Evolutionary conservation across 768 basidiomycete species (phyloP), one percentile per base, ranked within the genome.

Genomic region (Glaciozyma martinii): DNA sequence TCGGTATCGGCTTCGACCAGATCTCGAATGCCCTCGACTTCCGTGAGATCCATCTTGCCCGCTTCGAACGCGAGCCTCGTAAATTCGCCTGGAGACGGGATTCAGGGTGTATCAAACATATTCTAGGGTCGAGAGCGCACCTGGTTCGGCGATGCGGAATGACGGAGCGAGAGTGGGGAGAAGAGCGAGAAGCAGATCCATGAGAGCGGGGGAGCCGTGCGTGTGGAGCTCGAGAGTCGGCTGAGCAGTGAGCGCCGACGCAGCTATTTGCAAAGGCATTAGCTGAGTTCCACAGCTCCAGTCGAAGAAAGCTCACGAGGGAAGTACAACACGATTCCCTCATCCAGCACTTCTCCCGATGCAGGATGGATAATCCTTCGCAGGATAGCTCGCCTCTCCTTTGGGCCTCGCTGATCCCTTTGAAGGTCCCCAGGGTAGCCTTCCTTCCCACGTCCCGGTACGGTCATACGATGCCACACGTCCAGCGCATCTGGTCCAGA

Each of bases 1-100:
- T 90, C 89, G 0, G 91, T 94, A 72, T 92, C 89, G 0, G 90
- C 89, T 60, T 92, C 85, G 50, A 94, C 86, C 40, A 94, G 80
- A 73, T 93, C 91, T 64, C 85, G 83, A 61, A 94, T 75, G 8
- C 89, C 91, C 74, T 94, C 91, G 1, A 89, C 90, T 76, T 93
- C 87, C 0, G 89, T 90, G 61, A 94, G 77, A 73, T 92, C 90
- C 60, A 94, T 78, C 50, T 89, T 81, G 0, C 91, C 91, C 25
- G 83, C 85, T 32, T 85, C 78, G 67, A 90, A 89, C 0, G 90
- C 90, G 52, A 88, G 85, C 32, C 86, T 81, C 19, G 91, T 92
- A 72, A 94, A 94, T 76, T 94, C 91, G 33, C 91, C 58, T 59
- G 58, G 3, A 1, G 21, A 46, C 29, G 23, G 13, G 13, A 59